Evolutionary conservation across 2,329 filamentous ascomycete species (phyloP).

Genomic region (Epichloe sibirici): DNA sequence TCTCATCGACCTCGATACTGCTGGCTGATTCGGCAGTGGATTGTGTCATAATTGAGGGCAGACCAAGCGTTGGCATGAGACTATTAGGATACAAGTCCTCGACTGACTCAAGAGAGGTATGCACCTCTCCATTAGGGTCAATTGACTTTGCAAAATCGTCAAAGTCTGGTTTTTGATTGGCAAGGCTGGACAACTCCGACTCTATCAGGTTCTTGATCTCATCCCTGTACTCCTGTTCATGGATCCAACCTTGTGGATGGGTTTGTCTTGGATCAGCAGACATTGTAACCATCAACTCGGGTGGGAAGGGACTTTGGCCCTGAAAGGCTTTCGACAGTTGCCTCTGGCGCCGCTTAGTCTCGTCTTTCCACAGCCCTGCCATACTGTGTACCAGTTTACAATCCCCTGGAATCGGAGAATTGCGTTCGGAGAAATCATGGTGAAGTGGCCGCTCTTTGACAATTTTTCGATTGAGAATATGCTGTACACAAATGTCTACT

Average conservation of each 20-base stretch:
- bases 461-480: constrained; percentile 73
- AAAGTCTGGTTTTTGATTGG: constrained; percentile 37
- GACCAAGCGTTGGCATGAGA: constrained; percentile 35
- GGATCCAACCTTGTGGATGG: constrained; percentile 74
- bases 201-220: constrained; percentile 50
- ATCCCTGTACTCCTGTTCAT: constrained; percentile 71
- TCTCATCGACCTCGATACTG: constrained; percentile 54
- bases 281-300: constrained; percentile 77
- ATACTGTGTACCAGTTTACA: constrained; percentile 87
- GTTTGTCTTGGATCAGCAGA: constrained; percentile 67
- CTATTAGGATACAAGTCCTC: constrained; percentile 73
- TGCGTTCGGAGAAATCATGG: constrained; percentile 71
- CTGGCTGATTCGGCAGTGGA: constrained; percentile 24
- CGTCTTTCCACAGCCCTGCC: constrained; percentile 86
- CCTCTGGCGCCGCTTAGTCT: constrained; percentile 65
- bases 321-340: constrained; percentile 53
- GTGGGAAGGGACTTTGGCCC: constrained; percentile 64
- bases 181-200: constrained; percentile 44
- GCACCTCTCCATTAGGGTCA: constrained; percentile 47
- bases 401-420: constrained; percentile 48
- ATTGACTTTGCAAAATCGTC: constrained; percentile 49
- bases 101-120: constrained; percentile 70
- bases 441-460: constrained; percentile 69
- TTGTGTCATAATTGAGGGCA: constrained; percentile 30
- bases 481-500: constrained; percentile 76